Evolutionary conservation across 2,329 filamentous ascomycete species (phyloP).

Genomic region (Fusarium sp.): DNA sequence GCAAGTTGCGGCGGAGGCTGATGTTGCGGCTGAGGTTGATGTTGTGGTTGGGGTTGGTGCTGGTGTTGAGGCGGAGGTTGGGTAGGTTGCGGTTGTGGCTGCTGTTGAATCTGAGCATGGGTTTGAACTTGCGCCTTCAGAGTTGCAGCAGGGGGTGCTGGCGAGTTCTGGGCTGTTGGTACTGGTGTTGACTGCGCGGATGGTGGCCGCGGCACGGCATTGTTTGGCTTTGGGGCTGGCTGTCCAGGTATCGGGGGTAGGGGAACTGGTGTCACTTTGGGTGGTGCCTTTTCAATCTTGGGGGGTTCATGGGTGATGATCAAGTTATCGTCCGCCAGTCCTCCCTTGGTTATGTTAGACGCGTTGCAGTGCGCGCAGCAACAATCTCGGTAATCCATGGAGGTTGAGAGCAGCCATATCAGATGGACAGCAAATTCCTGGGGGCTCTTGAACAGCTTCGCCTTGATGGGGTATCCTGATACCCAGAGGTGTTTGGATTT

Average conservation of each 20-base stretch:
- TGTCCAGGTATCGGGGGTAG: slow-evolving; percentile 55
- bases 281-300: slow-evolving; percentile 47
- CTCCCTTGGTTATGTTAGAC: slow-evolving; percentile 46
- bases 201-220: slow-evolving; percentile 49
- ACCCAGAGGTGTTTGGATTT: slow-evolving; percentile 66
- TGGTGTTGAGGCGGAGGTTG: slow-evolving; percentile 28
- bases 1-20: slow-evolving; percentile 39
- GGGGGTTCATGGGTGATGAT: slow-evolving; percentile 40
- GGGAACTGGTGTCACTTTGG: slow-evolving; percentile 57
- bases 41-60: slow-evolving; percentile 27
- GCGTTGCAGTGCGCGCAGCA: slow-evolving; percentile 66
- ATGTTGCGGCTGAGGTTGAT: slow-evolving; percentile 31
- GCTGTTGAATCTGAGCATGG: slow-evolving; percentile 27
- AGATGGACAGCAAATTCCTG: slow-evolving; percentile 69
- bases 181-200: slow-evolving; percentile 42
- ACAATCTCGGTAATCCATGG: slow-evolving; percentile 65
- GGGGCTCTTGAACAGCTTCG: slow-evolving; percentile 66
- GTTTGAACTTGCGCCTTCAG: slow-evolving; percentile 29
- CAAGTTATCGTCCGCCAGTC: slow-evolving; percentile 49
- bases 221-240: slow-evolving; percentile 52
- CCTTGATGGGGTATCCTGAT: slow-evolving; percentile 65
- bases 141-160: slow-evolving; percentile 27
- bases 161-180: slow-evolving; percentile 38
- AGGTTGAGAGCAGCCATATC: slow-evolving; percentile 66
- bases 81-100: slow-evolving; percentile 30